Base-by-base conservation (phyloP, 1,139 yeast species). In the Nadsonia starkeyi-henricii region DNA sequence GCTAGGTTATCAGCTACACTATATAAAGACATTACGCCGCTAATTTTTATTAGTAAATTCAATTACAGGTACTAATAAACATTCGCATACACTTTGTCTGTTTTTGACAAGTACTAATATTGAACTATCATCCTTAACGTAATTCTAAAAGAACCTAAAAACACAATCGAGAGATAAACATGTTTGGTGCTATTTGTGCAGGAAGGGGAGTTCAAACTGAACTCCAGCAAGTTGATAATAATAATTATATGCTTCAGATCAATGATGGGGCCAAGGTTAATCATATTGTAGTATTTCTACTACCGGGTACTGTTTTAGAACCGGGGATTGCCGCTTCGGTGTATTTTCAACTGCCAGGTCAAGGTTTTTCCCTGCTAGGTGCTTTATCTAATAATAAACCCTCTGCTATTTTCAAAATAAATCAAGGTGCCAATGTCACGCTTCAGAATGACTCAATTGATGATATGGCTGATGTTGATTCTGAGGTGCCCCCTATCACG, bases 391-490 rank as follows among this genome's bases (percentile, higher is more conserved):
- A 77, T 1, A 67, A 67, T 43, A 91, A 91, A 61, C 97, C 95
- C 20, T 84, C 95, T 50, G 96, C 97, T 0, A 91, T 91, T 7
- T 91, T 85, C 69, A 83, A 81, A 60, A 73, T 91, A 52, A 83
- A 78, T 62, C 39, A 33, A 15, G 39, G 39, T 13, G 80, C 70
- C 61, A 69, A 64, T 23, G 59, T 60, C 1, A 60, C 64, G 13
- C 57, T 33, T 37, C 53, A 49, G 50, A 54, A 55, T 47, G 60
- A 57, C 39, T 67, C 66, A 45, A 58, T 64, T 42, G 71, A 66
- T 50, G 68, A 58, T 39, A 62, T 62, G 68, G 55, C 62, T 50
- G 66, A 60, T 50, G 67, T 58, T 23, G 65, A 60, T 42, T 55
- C 53, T 13, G 48, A 48, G 15, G 50, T 50, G 9, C 55, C 55